Evolutionary conservation across 257 asterid genomes (phyloP).

Genomic region (Misopates orontium): DNA sequence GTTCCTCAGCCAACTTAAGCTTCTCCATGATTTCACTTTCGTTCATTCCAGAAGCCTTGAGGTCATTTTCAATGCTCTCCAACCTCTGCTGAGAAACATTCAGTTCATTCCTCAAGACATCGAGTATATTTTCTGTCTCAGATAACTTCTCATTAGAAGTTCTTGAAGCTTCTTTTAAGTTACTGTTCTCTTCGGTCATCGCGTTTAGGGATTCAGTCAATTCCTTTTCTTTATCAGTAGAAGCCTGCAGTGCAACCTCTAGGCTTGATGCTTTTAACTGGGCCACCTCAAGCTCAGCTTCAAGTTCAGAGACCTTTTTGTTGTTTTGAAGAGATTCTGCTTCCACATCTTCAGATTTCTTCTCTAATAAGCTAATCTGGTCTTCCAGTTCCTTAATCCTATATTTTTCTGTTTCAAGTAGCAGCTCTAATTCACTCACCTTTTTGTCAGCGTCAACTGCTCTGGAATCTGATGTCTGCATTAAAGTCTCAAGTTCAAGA

Average conservation of each 20-base stretch:
- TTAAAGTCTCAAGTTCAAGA: conserved; percentile 72
- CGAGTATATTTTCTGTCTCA: conserved; percentile 63
- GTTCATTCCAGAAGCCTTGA: conserved; percentile 52
- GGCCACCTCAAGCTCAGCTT: conserved; percentile 60
- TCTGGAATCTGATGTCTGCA: conserved; percentile 67
- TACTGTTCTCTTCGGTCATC: conserved; percentile 61
- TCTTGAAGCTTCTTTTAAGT: conserved; percentile 50
- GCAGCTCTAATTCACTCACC: conserved; percentile 66
- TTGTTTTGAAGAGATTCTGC: conserved; percentile 46
- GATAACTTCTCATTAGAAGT: conserved; percentile 59
- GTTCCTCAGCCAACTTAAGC: conserved; percentile 77
- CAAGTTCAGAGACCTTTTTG: conserved; percentile 62
- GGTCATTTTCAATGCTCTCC: conserved; percentile 64
- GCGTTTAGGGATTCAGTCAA: conserved; percentile 41
- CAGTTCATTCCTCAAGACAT: conserved; percentile 54
- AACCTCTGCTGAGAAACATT: conserved; percentile 53
- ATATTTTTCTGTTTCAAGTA: conserved; percentile 71
- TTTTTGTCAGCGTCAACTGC: conserved; percentile 55
- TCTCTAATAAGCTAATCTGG: conserved; percentile 56
- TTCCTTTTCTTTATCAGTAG: conserved; percentile 69
- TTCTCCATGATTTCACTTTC: conserved; percentile 58
- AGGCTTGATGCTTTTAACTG: conserved; percentile 62
- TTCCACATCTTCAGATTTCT: conserved; percentile 49
- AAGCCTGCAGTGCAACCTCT: conserved; percentile 57
- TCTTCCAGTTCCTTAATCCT: conserved; percentile 89